phyloP scores from a whole-genome alignment of 148 eudicot genomes.

The Fagopyrum esculentum region DNA sequence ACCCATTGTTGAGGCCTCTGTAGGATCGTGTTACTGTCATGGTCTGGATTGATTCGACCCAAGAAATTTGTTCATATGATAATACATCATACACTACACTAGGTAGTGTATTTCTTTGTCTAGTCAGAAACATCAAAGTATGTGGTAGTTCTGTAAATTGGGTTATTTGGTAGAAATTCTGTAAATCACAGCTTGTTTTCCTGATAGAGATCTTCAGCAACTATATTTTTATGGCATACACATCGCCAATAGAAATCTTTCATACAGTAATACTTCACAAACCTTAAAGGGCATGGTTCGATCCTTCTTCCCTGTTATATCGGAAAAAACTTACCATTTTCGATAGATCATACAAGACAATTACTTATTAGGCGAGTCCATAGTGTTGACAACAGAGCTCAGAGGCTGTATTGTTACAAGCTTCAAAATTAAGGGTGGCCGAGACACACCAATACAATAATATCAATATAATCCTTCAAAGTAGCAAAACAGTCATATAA shows the following conservation, averaged over 20 bases:
- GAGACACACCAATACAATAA: conserved; percentile 5
- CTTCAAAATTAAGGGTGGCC: conserved; percentile 4
- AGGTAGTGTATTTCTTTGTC: neutral
- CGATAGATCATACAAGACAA: neutral
- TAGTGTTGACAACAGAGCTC: neutral
- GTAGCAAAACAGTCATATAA: neutral
- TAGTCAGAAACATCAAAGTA: neutral
- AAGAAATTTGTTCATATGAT: neutral
- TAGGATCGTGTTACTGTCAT: neutral
- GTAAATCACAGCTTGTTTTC: neutral
- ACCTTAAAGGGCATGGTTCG: neutral
- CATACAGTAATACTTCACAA: neutral
- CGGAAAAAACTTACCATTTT: neutral
- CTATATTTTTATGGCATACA: neutral
- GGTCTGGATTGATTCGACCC: neutral
- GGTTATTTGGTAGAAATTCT: neutral
- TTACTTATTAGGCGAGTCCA: neutral
- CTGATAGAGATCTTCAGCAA: neutral
- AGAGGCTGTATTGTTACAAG: neutral
- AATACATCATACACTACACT: neutral
- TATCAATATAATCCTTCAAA: neutral
- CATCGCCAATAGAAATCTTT: neutral
- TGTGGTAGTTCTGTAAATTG: conserved; percentile 1
- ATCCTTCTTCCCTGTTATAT: neutral
- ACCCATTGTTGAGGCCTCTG: conserved; percentile 18